Conservation (phyloP, 2,329 filamentous ascomycete species). For the Eutypella sp. region DNA sequence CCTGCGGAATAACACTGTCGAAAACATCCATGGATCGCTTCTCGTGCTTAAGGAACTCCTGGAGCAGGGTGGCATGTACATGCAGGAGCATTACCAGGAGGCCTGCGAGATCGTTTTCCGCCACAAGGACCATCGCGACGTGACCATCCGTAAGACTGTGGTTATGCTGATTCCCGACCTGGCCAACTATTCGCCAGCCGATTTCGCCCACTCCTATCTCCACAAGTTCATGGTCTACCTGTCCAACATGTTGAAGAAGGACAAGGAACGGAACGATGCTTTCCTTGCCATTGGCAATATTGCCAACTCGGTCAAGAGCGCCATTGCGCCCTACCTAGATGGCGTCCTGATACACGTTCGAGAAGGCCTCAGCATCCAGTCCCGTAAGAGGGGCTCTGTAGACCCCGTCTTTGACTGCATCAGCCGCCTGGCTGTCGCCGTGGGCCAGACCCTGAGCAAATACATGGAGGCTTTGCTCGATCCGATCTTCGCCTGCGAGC, state of each 20-base stretch:
- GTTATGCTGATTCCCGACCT: conserved; percentile 88
- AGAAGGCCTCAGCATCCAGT: conserved; percentile 80
- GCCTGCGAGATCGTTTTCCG: conserved; percentile 89
- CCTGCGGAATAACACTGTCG: conserved; percentile 73
- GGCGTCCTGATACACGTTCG: conserved; percentile 90
- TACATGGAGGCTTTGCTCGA: conserved; percentile 96
- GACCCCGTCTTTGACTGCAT: conserved; percentile 95
- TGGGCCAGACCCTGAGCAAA: conserved; percentile 94
- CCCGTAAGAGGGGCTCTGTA: conserved; percentile 58
- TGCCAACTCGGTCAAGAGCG: conserved; percentile 90
- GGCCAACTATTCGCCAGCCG: conserved; percentile 84
- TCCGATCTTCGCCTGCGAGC: conserved; percentile 92
- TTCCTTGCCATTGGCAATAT: conserved; percentile 96
- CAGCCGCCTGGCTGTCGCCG: conserved; percentile 89
- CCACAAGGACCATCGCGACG: conserved; percentile 88
- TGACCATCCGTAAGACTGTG: conserved; percentile 82
- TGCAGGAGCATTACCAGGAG: conserved; percentile 91
- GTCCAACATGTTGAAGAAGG: conserved; percentile 87
- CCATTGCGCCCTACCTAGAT: conserved; percentile 92
- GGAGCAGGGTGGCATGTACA: conserved; percentile 96
- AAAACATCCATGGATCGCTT: conserved; percentile 89
- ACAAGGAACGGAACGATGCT: conserved; percentile 88
- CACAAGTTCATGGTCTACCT: conserved; percentile 98
- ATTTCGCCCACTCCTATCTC: conserved; percentile 82
- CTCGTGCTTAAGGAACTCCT: conserved; percentile 89